These are phyloP conservation scores for Colletotrichum gigasporum DNA, from an alignment of 2,329 filamentous ascomycete genomes.

Conservation along the genomic window DNA sequence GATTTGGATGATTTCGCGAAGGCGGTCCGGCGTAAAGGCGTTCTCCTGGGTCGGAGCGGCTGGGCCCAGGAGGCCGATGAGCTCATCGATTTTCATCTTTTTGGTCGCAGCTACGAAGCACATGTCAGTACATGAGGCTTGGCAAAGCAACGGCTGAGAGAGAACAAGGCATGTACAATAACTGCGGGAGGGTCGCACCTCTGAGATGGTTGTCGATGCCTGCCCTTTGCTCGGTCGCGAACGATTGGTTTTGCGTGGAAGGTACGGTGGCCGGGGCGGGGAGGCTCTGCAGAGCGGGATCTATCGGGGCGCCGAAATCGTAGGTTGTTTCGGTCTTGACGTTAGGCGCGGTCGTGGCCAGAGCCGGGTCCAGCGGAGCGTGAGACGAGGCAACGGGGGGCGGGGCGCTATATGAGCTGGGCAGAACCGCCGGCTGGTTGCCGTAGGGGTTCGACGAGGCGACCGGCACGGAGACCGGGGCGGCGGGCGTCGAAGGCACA, in stretches of 20 bases:
- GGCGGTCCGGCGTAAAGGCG: conserved; percentile 57
- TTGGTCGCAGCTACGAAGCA: conserved; percentile 61
- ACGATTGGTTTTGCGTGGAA: conserved; percentile 39
- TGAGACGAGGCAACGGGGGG: conserved; percentile 32
- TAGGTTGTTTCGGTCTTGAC: conserved; percentile 52
- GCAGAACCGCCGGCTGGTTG: conserved; percentile 54
- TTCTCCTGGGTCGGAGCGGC: conserved; percentile 64
- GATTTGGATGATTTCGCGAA: conserved; percentile 75
- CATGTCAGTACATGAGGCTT: conserved; percentile 53
- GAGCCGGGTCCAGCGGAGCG: conserved; percentile 36
- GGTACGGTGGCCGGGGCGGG: conserved; percentile 40
- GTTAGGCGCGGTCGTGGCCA: conserved; percentile 41
- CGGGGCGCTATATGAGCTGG: conserved; percentile 50
- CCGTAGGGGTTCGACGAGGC: conserved; percentile 52
- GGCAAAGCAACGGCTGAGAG: conserved; percentile 39
- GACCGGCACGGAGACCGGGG: conserved; percentile 36
- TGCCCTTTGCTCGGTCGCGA: conserved; percentile 35
- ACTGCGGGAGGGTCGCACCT: conserved; percentile 54
- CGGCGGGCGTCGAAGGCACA: conserved; percentile 33
- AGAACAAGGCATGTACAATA: conserved; percentile 37
- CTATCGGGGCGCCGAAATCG: conserved; percentile 70
- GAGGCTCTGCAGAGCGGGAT: conserved; percentile 69
- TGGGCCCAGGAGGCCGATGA: conserved; percentile 71
- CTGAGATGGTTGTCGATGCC: conserved; percentile 52
- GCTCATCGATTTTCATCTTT: conserved; percentile 78